phyloP scores from a whole-genome alignment of 352 stramenopile species.

The Globisporangium recalcitrans region DNA sequence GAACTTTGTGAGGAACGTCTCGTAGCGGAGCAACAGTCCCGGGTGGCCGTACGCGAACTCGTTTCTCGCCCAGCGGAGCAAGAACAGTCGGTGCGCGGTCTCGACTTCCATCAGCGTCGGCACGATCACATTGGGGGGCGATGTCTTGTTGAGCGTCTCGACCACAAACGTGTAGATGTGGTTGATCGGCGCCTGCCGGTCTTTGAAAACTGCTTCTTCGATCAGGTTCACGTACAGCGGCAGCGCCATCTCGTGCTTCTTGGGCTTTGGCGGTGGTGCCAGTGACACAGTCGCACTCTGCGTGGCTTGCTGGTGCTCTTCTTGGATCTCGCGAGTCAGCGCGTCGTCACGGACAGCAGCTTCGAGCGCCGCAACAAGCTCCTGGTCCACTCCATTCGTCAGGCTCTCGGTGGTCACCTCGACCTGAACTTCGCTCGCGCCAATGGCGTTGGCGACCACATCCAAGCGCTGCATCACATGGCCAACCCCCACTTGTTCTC shows the following conservation, averaged over 20 bases:
- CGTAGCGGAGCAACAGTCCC: slow-evolving; percentile 51
- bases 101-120: slow-evolving; percentile 42
- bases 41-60: slow-evolving; percentile 27
- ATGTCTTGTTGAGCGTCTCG: slow-evolving; percentile 25
- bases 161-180: slow-evolving; percentile 44
- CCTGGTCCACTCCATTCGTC: slow-evolving; percentile 14
- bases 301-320: neutral
- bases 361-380: slow-evolving; percentile 23
- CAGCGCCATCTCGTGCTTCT: slow-evolving; percentile 16
- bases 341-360: slow-evolving; percentile 20
- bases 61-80: slow-evolving; percentile 33
- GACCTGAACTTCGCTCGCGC: neutral
- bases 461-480: slow-evolving; percentile 7
- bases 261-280: neutral
- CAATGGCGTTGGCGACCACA: slow-evolving; percentile 17
- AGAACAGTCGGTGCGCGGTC: slow-evolving; percentile 31
- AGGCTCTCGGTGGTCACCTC: slow-evolving; percentile 11
- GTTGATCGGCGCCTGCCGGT: slow-evolving; percentile 21
- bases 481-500: neutral
- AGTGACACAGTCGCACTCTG: neutral
- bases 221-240: slow-evolving; percentile 51
- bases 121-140: slow-evolving; percentile 24
- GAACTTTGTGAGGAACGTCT: slow-evolving; percentile 45
- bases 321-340: slow-evolving; percentile 2
- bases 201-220: slow-evolving; percentile 53